These are phyloP conservation scores for Arachnomyces sp. DNA, from an alignment of 2,329 filamentous ascomycete species.

Conservation along the genomic window DNA sequence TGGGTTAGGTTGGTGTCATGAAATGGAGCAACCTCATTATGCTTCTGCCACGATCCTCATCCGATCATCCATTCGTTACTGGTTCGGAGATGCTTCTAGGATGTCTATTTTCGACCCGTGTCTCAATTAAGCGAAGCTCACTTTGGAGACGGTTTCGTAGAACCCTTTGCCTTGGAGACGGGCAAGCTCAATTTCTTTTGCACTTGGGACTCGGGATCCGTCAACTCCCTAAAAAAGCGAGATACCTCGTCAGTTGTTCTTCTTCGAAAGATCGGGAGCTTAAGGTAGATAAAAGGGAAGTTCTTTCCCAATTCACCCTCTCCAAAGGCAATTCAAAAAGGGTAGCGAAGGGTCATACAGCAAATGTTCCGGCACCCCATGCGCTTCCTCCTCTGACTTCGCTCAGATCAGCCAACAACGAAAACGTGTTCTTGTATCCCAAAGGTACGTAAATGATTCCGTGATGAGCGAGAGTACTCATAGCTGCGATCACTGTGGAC, in stretches of 20 bases:
- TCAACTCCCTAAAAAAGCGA: slow-evolving; percentile 51
- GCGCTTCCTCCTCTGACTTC: slow-evolving; percentile 82
- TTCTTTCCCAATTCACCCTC: too few species aligned
- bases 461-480: slow-evolving; percentile 87
- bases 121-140: slow-evolving; percentile 65
- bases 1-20: slow-evolving; percentile 9
- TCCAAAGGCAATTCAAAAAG: too few species aligned
- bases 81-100: neutral
- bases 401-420: slow-evolving; percentile 58
- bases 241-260: too few species aligned
- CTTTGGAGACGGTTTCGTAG: slow-evolving; percentile 68
- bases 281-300: too few species aligned
- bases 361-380: slow-evolving; percentile 92
- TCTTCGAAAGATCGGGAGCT: too few species aligned
- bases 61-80: too few species aligned
- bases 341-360: slow-evolving; percentile 41
- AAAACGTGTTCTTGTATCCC: slow-evolving; percentile 77
- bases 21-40: too few species aligned
- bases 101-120: neutral
- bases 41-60: too few species aligned
- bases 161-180: slow-evolving; percentile 77
- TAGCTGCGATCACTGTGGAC: slow-evolving; percentile 67
- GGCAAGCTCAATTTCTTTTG: slow-evolving; percentile 71
- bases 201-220: slow-evolving; percentile 72
- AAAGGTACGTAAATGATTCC: slow-evolving; percentile 95